Conservation (phyloP, 352 stramenopile species). For the Globisporangium nagaii region DNA sequence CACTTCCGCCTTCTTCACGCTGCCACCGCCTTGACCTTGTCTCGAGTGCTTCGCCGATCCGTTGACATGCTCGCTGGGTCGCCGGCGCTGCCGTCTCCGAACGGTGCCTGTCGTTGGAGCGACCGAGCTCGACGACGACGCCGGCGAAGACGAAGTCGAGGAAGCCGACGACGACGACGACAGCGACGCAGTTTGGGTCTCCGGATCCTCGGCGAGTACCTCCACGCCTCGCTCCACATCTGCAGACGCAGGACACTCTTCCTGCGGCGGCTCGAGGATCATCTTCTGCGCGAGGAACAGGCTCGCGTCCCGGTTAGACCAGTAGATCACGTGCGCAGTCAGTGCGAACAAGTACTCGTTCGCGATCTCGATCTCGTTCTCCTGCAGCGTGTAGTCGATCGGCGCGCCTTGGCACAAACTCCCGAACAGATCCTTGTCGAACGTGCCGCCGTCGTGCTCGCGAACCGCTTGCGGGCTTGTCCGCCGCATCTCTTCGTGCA, state of each 20-base stretch:
- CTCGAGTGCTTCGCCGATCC: neutral
- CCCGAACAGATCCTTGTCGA: constrained; percentile 52
- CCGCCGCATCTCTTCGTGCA: neutral
- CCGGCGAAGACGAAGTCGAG: neutral
- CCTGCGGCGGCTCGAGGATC: constrained; percentile 60
- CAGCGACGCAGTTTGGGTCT: constrained; percentile 10
- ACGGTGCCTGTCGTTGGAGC: neutral
- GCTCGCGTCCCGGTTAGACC: constrained; percentile 88
- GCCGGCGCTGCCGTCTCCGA: constrained; percentile 7
- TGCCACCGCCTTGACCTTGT: neutral
- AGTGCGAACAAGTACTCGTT: constrained; percentile 93
- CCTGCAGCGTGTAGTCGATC: constrained; percentile 89
- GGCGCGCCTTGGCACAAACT: constrained; percentile 59
- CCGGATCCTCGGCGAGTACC: neutral
- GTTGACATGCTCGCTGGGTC: neutral
- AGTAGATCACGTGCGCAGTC: constrained; percentile 91
- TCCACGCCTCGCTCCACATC: neutral
- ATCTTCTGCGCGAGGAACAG: constrained; percentile 89
- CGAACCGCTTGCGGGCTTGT: constrained; percentile 13
- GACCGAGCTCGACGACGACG: neutral
- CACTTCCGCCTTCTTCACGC: neutral
- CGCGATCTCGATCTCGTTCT: constrained; percentile 92
- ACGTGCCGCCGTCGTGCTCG: constrained; percentile 24
- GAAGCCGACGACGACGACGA: constrained; percentile 9
- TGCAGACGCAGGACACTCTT: constrained; percentile 11